Percentiles rank a stretch among this genome's conserved stretches.
Conservation (phyloP, 768 basidiomycete genomes). For the Podaxis sp. region DNA sequence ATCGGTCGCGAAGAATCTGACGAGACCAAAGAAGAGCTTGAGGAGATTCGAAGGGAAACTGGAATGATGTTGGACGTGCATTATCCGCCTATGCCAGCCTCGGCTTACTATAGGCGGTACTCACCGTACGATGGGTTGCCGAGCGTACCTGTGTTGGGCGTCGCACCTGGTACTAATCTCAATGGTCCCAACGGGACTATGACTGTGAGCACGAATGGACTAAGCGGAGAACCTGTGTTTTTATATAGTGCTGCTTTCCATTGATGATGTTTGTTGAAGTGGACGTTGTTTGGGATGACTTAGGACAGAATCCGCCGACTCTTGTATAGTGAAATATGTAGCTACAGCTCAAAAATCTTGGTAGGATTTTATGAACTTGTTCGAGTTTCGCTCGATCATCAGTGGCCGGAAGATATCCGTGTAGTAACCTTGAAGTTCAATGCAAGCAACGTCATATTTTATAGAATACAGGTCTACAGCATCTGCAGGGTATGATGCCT, state of each 20-base stretch:
- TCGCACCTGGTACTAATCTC: not conserved
- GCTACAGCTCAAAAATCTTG: too few relatives aligned
- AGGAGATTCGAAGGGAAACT: conserved; percentile 1
- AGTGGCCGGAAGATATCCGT: too few relatives aligned
- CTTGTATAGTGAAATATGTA: not conserved
- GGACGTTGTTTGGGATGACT: not conserved
- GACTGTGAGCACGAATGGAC: not conserved
- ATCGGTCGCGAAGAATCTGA: conserved; percentile 1
- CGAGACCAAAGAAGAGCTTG: not conserved
- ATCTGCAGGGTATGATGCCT: too few relatives aligned
- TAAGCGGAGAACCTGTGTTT: conserved; percentile 14
- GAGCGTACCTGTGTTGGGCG: conserved; percentile 10
- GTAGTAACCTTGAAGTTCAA: too few relatives aligned
- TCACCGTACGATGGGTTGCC: conserved; percentile 14
- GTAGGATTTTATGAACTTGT: too few relatives aligned
- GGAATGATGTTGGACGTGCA: conserved; percentile 12
- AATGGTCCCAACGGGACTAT: not conserved
- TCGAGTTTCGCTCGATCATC: too few relatives aligned
- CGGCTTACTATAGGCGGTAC: conserved; percentile 9
- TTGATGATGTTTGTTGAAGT: not conserved
- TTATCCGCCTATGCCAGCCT: conserved; percentile 3
- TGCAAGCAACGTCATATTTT: too few relatives aligned
- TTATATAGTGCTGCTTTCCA: conserved; percentile 12
- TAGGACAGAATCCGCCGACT: not conserved
- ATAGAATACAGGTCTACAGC: too few relatives aligned